Percentiles rank a stretch among this genome's conserved stretches.
These are phyloP conservation scores for Colletotrichum sp. DNA, from an alignment of 2,329 filamentous ascomycete species.

Conservation along the genomic window DNA sequence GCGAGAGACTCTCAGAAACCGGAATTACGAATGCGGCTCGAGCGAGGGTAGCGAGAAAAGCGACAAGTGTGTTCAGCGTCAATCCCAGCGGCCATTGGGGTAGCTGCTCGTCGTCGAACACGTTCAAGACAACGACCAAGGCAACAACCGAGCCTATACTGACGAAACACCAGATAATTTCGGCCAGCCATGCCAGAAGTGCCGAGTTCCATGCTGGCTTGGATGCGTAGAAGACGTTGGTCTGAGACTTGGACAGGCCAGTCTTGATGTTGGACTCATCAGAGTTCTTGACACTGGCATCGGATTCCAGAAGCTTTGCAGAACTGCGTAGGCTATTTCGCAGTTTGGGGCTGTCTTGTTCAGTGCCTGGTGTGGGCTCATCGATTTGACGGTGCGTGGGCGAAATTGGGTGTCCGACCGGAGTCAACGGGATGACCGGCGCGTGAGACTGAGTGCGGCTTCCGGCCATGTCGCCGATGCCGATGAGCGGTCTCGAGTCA, in stretches of 20 bases:
- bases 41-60: constrained; percentile 28
- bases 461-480: not conserved
- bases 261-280: not conserved
- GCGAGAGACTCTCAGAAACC: constrained; percentile 27
- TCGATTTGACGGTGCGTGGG: not conserved
- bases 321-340: not conserved
- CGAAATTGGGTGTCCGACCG: not conserved
- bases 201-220: not conserved
- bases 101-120: not conserved
- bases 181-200: not conserved
- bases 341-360: not conserved
- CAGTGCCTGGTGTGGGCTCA: not conserved
- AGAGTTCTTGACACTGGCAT: not conserved
- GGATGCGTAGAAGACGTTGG: not conserved
- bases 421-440: not conserved
- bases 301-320: not conserved
- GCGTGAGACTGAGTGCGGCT: not conserved
- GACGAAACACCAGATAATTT: not conserved
- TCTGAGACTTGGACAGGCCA: constrained; percentile 14
- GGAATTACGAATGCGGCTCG: constrained; percentile 27
- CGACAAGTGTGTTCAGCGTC: constrained; percentile 31
- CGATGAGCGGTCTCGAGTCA: not conserved
- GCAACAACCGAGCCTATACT: not conserved
- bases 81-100: constrained; percentile 23
- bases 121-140: not conserved